Percentiles rank a stretch among this genome's conserved stretches.
These are phyloP conservation scores for Xylaria sp. DNA, from an alignment of 2,329 filamentous ascomycete genomes.

Conservation along the genomic window DNA sequence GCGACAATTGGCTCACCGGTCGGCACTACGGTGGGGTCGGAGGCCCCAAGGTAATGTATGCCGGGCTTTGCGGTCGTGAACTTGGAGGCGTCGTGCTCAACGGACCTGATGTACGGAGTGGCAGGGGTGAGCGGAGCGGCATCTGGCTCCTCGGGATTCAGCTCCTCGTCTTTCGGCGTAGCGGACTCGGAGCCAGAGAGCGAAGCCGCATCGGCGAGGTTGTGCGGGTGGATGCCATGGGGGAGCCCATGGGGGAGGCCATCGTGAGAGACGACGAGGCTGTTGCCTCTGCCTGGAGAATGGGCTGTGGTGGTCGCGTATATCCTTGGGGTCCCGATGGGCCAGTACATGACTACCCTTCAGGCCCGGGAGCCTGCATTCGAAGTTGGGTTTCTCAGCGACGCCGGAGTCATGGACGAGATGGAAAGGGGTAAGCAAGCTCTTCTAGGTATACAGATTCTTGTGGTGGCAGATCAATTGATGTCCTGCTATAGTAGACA, in stretches of 20 bases:
- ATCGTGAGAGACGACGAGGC: constrained; percentile 67
- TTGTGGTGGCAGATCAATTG: constrained; percentile 27
- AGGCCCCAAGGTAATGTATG: constrained; percentile 42
- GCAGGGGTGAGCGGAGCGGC: constrained; percentile 54
- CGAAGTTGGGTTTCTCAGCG: constrained; percentile 33
- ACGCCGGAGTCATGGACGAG: constrained; percentile 11
- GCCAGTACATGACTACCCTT: constrained; percentile 81
- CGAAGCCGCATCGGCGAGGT: constrained; percentile 50
- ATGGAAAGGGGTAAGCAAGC: background rate
- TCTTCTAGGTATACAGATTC: background rate
- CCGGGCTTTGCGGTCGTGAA: constrained; percentile 47
- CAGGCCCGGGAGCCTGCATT: constrained; percentile 50
- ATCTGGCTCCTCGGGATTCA: constrained; percentile 48
- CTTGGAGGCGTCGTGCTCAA: constrained; percentile 63
- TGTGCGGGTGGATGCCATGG: too few species aligned
- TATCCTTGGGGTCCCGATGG: constrained; percentile 83
- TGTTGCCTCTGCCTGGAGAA: constrained; percentile 58
- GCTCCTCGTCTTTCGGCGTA: constrained; percentile 35
- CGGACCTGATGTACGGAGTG: constrained; percentile 67
- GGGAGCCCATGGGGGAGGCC: constrained; percentile 65
- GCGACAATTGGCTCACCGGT: constrained; percentile 73
- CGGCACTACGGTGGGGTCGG: constrained; percentile 57
- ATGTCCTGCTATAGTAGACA: constrained; percentile 28
- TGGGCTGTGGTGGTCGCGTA: constrained; percentile 80
- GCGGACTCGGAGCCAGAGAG: constrained; percentile 41